Evolutionary conservation across 2,329 filamentous ascomycete genomes (phyloP), one percentile per base, ranked within the genome.

Genomic region (Colletotrichum sojae): DNA sequence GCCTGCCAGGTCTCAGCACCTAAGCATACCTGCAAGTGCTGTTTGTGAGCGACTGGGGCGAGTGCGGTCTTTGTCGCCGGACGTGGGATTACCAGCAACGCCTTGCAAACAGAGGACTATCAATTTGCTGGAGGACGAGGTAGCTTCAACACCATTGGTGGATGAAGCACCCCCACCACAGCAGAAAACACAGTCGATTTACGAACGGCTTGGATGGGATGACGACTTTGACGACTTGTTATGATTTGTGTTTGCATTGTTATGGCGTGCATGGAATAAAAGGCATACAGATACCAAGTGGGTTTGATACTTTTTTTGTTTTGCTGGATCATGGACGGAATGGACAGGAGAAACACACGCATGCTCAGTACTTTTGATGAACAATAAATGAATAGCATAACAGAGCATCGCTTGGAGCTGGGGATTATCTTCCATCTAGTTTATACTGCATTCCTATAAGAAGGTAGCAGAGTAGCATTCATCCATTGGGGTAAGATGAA

Each of bases 151-250:
- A n/a, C 65, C 69, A 3, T 20, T 57, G 12, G 27, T 22, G 48
- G 55, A n/a, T 16, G 25, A 55, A 55, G 22, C 45, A 54, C 16
- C 40, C 56, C 46, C 69, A 10, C 57, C 43, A 9, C 63, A 70
- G 69, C 72, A 72, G 58, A 79, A 75, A 68, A 76, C 77, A 40
- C 70, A 79, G 71, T 86, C 84, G 12, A 85, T 90, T 59, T 90
- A 86, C 72, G 81, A 87, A 73, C 80, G 79, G 71, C 76, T 90
- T 49, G 88, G 88, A 53, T 90, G 88, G 88, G 86, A 89, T 73
- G 83, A 88, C 68, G 86, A 89, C 70, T 79, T 83, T 75, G 84
- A 88, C 75, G 81, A 83, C 75, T 75, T 82, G 76, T 79, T 69
- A 81, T 78, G 78, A 70, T 58, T 53, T 36, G 51, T 40, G 46